Evolutionary conservation across 2,329 filamentous ascomycete species (phyloP).

Genomic region (Cryoendolithus antarcticus): DNA sequence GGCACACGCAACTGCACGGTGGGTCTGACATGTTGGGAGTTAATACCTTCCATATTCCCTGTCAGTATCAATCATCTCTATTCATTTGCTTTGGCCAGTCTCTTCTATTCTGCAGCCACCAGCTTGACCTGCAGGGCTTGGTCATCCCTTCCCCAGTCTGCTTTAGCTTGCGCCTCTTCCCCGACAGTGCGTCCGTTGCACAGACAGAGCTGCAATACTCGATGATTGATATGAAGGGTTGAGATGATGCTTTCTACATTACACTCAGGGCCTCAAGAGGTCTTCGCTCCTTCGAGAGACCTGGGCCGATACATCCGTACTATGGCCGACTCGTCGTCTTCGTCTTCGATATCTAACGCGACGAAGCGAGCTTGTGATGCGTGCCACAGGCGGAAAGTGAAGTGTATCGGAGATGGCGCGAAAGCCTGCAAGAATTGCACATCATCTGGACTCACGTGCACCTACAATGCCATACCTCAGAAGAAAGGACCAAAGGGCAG

Average conservation of each 20-base stretch:
- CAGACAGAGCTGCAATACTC: too few species aligned
- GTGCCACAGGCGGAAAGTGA: constrained; percentile 38
- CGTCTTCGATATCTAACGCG: constrained; percentile 11
- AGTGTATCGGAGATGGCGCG: constrained; percentile 38
- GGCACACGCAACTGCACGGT: too few species aligned
- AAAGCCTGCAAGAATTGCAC: constrained; percentile 49
- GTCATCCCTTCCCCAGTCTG: too few species aligned
- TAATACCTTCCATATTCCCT: too few species aligned
- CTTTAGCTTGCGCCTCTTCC: too few species aligned
- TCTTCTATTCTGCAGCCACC: too few species aligned
- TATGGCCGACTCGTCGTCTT: constrained; percentile 4
- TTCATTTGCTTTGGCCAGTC: too few species aligned
- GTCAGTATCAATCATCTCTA: too few species aligned
- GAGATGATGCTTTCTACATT: constrained; percentile 5
- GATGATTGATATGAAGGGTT: too few species aligned
- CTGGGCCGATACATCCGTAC: constrained; percentile 2
- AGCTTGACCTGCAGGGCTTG: too few species aligned
- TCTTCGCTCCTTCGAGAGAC: constrained; percentile 3
- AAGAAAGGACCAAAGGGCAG: constrained; percentile 53
- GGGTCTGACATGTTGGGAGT: too few species aligned
- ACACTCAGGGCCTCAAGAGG: constrained; percentile 6
- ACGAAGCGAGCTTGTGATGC: constrained; percentile 22
- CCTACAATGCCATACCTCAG: constrained; percentile 51
- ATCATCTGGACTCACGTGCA: constrained; percentile 48
- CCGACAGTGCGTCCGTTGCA: too few species aligned